Evolutionary conservation across 2,329 filamentous ascomycete genomes (phyloP).

Genomic region (Neofusicoccum umdonicola): DNA sequence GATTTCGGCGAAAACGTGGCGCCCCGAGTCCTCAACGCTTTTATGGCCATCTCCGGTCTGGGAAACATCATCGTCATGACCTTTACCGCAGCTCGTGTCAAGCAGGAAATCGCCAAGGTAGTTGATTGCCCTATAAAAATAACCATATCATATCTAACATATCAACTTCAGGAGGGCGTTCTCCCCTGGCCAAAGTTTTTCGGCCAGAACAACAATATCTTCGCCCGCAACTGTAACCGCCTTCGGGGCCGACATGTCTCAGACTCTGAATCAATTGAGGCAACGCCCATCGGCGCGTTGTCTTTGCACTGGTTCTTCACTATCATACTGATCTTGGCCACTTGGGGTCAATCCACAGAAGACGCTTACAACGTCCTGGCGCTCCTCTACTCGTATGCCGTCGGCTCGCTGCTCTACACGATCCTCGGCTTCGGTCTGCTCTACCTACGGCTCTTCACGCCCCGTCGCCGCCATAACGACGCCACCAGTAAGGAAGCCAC

Average conservation of each 20-base stretch:
- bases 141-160: background rate
- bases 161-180: conserved; percentile 17
- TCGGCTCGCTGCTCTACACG: conserved; percentile 19
- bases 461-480: background rate
- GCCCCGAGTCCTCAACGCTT: conserved; percentile 45
- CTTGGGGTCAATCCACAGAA: conserved; percentile 16
- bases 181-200: conserved; percentile 25
- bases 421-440: conserved; percentile 21
- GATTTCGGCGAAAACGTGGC: conserved; percentile 25
- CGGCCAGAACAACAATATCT: conserved; percentile 19
- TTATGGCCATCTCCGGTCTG: conserved; percentile 55
- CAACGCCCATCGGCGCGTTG: conserved; percentile 23
- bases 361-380: conserved; percentile 22
- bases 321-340: conserved; percentile 21
- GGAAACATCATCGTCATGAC: conserved; percentile 60
- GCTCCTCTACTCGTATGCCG: conserved; percentile 21
- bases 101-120: conserved; percentile 59
- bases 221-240: conserved; percentile 12
- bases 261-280: conserved; percentile 15
- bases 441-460: conserved; percentile 18
- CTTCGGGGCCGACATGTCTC: background rate
- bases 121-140: background rate
- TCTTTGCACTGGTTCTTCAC: conserved; percentile 25
- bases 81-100: conserved; percentile 55
- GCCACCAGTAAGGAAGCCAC: background rate